Evolutionary conservation across 1,284 basidiomycete species (phyloP).

Genomic region (Marasmius sp.): DNA sequence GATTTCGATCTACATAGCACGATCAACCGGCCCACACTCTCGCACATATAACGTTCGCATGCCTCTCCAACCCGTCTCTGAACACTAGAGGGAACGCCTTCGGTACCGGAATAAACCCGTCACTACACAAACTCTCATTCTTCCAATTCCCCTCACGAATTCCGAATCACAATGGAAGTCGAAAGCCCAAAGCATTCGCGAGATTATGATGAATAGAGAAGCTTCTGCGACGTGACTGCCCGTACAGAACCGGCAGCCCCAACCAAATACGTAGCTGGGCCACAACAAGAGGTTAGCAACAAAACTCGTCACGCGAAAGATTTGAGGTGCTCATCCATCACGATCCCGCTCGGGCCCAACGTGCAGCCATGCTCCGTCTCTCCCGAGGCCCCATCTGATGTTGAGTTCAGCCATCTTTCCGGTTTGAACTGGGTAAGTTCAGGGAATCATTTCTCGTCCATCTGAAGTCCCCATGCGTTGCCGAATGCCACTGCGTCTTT

Average conservation of each 20-base stretch:
- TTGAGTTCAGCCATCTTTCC: not conserved
- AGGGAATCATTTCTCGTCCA: not conserved
- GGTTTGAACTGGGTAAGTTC: not conserved
- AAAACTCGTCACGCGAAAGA: not conserved
- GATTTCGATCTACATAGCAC: too few species aligned
- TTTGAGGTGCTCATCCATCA: not conserved
- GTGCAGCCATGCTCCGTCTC: not conserved
- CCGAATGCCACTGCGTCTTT: constrained; percentile 30
- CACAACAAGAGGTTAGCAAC: not conserved
- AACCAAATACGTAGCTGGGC: not conserved
- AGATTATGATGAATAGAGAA: not conserved
- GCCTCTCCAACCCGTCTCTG: not conserved
- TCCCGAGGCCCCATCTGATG: too few species aligned
- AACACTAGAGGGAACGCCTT: not conserved
- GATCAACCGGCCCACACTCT: too few species aligned
- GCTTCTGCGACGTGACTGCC: not conserved
- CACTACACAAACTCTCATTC: not conserved
- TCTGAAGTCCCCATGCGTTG: not conserved
- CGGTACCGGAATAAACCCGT: not conserved
- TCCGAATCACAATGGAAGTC: not conserved
- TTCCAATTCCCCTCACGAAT: not conserved
- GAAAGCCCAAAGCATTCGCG: not conserved
- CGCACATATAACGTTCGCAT: not conserved
- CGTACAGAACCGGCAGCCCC: not conserved
- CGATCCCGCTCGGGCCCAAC: not conserved